Evolutionary conservation across 1,139 yeast species (phyloP), one percentile per base, ranked within the genome.

Genomic region (Kodamaea derodonti): DNA sequence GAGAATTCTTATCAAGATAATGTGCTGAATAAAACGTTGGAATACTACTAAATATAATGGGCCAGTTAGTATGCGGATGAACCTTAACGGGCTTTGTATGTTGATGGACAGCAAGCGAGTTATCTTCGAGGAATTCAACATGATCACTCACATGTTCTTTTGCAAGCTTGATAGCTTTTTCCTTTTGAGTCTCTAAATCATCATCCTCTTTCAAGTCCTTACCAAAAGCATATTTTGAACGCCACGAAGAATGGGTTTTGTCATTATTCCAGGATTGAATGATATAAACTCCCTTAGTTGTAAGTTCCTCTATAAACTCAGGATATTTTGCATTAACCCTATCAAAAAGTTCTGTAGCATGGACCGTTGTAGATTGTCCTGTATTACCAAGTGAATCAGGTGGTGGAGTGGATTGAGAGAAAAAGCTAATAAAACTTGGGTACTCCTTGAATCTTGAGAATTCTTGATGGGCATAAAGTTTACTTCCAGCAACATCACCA

Each of bases 281-380:
- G 26, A 45, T 42, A 20, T 43, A 43, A 11, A 59, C 40, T 2
- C 62, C 63, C 17, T 39, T 41, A 4, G 35, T 31, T 2, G 45
- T 39, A n/a, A 60, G 32, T 13, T 47, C 47, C 8, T 46, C 30
- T 14, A 55, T 30, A 18, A 50, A 44, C n/a, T 49, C 50, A 1
- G 62, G 63, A 12, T 38, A 39, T 17, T 42, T 38, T 12, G 43
- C 36, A 5, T 40, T 14, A 14, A 57, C 38, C 3, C 29, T 31
- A 2, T 54, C 46, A 33, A 49, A 58, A 10, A 54, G 35, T 31
- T 60, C 65, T 12, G 52, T 56, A 4, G 60, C 61, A 39, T 58
- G 62, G 5, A 49, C 56, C 3, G 58, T 42, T 3, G 48, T 48
- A 5, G 40, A 37, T 13, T 37, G 36, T n/a, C 40, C 40, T 13